phyloP scores from a whole-genome alignment of 1,139 yeast genomes.

The Protomyces gravidus region DNA sequence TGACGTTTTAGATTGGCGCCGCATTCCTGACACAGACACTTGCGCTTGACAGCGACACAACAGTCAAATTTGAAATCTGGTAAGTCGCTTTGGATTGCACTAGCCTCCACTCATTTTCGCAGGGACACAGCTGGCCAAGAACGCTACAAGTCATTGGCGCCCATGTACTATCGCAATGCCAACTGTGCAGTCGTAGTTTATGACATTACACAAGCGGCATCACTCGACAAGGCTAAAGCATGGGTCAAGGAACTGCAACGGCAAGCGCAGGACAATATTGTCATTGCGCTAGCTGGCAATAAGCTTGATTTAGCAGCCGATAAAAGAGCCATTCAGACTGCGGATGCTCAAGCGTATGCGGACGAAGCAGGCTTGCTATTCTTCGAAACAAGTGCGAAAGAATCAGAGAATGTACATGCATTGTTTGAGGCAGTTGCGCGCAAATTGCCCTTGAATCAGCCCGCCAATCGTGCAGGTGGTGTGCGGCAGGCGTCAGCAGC shows the following conservation, averaged over 20 bases:
- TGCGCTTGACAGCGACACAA: constrained; percentile 54
- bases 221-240: constrained; percentile 81
- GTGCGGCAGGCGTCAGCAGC: constrained; percentile 16
- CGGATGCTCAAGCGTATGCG: constrained; percentile 56
- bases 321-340: constrained; percentile 52
- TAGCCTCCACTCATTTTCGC: constrained; percentile 1
- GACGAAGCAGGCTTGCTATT: constrained; percentile 72
- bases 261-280: constrained; percentile 78
- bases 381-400: constrained; percentile 91
- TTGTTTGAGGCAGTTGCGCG: constrained; percentile 69
- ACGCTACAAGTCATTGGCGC: constrained; percentile 80
- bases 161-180: constrained; percentile 86
- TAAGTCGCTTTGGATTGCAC: constrained; percentile 32
- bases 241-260: constrained; percentile 95
- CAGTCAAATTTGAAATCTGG: constrained; percentile 49
- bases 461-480: constrained; percentile 19
- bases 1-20: constrained; percentile 46
- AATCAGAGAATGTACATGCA: constrained; percentile 75
- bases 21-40: constrained; percentile 93
- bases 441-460: constrained; percentile 25
- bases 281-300: constrained; percentile 80
- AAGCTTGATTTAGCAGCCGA: constrained; percentile 61
- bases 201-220: constrained; percentile 58
- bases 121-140: constrained; percentile 97
- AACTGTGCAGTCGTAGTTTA: constrained; percentile 86